These are phyloP conservation scores for Exophiala alcalophila DNA, from an alignment of 2,329 filamentous ascomycete genomes.

Conservation along the genomic window DNA sequence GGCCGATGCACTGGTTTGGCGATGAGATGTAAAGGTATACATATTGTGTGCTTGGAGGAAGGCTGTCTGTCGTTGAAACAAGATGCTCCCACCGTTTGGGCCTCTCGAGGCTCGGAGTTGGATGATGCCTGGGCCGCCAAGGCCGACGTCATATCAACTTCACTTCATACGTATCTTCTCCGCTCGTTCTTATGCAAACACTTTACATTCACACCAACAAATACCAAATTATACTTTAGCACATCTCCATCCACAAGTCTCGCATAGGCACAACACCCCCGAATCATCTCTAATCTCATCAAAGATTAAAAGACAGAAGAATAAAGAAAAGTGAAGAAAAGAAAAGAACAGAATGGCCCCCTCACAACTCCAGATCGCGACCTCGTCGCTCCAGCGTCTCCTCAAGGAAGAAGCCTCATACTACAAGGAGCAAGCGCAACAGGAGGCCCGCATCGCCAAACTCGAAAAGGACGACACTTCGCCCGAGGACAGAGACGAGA, in stretches of 20 bases:
- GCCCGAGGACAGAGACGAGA: conserved; percentile 71
- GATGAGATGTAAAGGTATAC: too few relatives aligned
- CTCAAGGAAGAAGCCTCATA: conserved; percentile 91
- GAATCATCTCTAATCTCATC: too few relatives aligned
- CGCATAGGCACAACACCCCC: too few relatives aligned
- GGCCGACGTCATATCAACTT: neutral
- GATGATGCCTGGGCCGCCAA: too few relatives aligned
- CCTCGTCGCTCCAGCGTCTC: conserved; percentile 73
- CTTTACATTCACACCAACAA: too few relatives aligned
- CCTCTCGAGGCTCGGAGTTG: too few relatives aligned
- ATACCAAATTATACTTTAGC: neutral
- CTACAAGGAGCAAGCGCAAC: conserved; percentile 75
- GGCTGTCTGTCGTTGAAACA: too few relatives aligned
- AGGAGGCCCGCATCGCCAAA: conserved; percentile 68
- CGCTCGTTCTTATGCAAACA: neutral
- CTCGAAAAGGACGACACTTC: conserved; percentile 55
- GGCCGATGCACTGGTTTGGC: too few relatives aligned
- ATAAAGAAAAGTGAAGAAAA: too few relatives aligned
- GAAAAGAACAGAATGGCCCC: conserved; percentile 22
- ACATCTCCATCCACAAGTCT: neutral
- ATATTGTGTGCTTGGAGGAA: too few relatives aligned
- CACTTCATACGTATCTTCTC: neutral
- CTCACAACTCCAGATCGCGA: conserved; percentile 59
- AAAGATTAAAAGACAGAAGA: too few relatives aligned
- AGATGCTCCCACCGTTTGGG: too few relatives aligned